phyloP scores from a whole-genome alignment of 2,329 filamentous ascomycete genomes.

The Neonectria faginata region DNA sequence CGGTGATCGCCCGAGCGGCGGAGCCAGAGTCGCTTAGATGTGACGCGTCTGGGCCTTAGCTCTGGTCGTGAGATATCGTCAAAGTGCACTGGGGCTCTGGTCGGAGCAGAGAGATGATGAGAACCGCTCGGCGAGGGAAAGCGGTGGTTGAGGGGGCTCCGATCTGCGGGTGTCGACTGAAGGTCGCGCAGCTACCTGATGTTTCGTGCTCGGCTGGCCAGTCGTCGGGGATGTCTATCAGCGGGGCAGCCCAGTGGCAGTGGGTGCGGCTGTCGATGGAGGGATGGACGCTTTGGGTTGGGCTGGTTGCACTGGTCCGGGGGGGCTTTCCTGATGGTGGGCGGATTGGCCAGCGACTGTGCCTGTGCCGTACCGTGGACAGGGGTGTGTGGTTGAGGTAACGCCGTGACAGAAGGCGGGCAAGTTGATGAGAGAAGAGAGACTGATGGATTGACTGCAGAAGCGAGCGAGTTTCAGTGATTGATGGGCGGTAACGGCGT shows the following conservation, averaged over 20 bases:
- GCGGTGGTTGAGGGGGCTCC: slow-evolving; percentile 30
- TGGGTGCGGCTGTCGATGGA: slow-evolving; percentile 41
- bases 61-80: slow-evolving; percentile 30
- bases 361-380: slow-evolving; percentile 25
- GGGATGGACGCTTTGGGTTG: slow-evolving; percentile 32
- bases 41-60: slow-evolving; percentile 27
- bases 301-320: slow-evolving; percentile 37
- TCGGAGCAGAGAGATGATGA: slow-evolving; percentile 28
- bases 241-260: slow-evolving; percentile 40
- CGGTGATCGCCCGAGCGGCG: slow-evolving; percentile 38
- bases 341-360: slow-evolving; percentile 35
- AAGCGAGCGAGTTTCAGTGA: slow-evolving; percentile 9
- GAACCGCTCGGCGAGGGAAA: slow-evolving; percentile 30
- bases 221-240: slow-evolving; percentile 37
- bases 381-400: slow-evolving; percentile 23
- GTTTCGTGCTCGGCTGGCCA: slow-evolving; percentile 29
- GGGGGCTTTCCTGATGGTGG: slow-evolving; percentile 27
- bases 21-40: slow-evolving; percentile 26
- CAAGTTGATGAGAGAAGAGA: slow-evolving; percentile 1
- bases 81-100: slow-evolving; percentile 27
- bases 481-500: slow-evolving; percentile 1
- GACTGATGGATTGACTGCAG: background rate
- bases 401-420: slow-evolving; percentile 13
- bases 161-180: slow-evolving; percentile 40
- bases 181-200: slow-evolving; percentile 30